phyloP scores from a whole-genome alignment of 169 alveolate species.

The Plasmodium adleri region DNA sequence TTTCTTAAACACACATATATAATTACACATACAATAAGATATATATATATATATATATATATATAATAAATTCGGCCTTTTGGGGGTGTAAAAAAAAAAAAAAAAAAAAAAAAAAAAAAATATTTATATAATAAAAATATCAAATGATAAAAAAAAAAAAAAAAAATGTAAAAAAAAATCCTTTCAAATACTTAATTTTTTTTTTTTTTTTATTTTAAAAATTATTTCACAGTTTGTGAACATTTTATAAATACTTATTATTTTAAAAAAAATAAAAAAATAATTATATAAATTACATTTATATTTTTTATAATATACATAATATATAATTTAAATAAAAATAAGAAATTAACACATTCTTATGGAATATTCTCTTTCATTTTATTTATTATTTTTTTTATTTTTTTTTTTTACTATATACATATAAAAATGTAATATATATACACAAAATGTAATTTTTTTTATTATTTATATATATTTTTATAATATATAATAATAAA shows the following conservation, averaged over 20 bases:
- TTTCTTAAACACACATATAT: too few relatives aligned
- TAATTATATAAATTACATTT: background rate
- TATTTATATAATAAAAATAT: slow-evolving; percentile 8
- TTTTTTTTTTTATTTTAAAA: slow-evolving; percentile 14
- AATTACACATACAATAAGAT: too few relatives aligned
- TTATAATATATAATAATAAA: slow-evolving; percentile 7
- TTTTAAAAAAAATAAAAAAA: slow-evolving; percentile 29
- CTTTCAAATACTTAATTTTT: slow-evolving; percentile 15
- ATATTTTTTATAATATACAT: slow-evolving; percentile 3
- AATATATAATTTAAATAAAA: slow-evolving; percentile 6
- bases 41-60: too few relatives aligned
- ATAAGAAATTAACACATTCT: slow-evolving; percentile 44
- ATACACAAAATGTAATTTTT: background rate
- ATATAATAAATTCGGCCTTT: background rate
- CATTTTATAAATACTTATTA: slow-evolving; percentile 9
- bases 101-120: background rate
- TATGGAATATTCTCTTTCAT: slow-evolving; percentile 2
- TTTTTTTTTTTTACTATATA: slow-evolving; percentile 10
- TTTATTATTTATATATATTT: slow-evolving; percentile 14
- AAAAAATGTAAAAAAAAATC: slow-evolving; percentile 25
- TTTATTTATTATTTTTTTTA: background rate
- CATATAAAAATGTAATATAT: slow-evolving; percentile 15
- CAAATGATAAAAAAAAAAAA: slow-evolving; percentile 8
- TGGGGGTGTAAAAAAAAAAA: too few relatives aligned
- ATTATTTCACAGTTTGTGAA: slow-evolving; percentile 44